Evolutionary conservation across 2,329 filamentous ascomycete species (phyloP), one percentile per base, ranked within the genome.

Genomic region (Colletotrichum sp.): DNA sequence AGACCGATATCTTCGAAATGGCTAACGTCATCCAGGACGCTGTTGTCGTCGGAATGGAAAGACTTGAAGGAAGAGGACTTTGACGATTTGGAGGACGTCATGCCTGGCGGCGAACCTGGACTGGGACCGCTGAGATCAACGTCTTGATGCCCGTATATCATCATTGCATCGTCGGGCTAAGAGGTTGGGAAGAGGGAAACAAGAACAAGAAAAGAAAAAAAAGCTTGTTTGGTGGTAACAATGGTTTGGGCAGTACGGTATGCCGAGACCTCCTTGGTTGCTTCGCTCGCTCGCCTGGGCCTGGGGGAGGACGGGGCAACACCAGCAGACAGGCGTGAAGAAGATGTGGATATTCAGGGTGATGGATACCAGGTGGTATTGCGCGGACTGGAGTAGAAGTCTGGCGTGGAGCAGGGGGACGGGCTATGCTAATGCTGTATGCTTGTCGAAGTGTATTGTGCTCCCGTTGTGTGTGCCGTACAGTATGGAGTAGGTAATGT

Each of bases 1-100:
- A 99, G 91, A 15, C 94, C 95, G 83, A 98, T 98, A 79, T 98
- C 96, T 84, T 99, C 96, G 81, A 98, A 98, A 83, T 98, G 93
- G 78, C 92, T 93, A 74, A 94, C 91, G 82, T 98, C 95, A 69
- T 92, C 90, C 62, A 95, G 87, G 67, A 92, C 90, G 79, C 90
- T 91, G 81, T 93, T 92, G 80, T 95, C 94, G 81, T 95, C 94
- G 81, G 93, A 94, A 77, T 91, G 93, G 72, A 94, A 93, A 49
- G 96, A 78, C 34, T 93, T 94, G 81, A 96, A 94, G 66, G 95
- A 98, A 7, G 95, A 98, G 32, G 95, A 96, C 85, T 97, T 98
- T 79, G 95, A 98, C 78, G 95, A 97, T 85, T 96, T 98, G 76
- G 95, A 98, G 79, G 88, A 86, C 65, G 94, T 95, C 86, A 98